Evolutionary conservation across 1,284 basidiomycete species (phyloP).

Genomic region (Cryptococcus amylolentus): DNA sequence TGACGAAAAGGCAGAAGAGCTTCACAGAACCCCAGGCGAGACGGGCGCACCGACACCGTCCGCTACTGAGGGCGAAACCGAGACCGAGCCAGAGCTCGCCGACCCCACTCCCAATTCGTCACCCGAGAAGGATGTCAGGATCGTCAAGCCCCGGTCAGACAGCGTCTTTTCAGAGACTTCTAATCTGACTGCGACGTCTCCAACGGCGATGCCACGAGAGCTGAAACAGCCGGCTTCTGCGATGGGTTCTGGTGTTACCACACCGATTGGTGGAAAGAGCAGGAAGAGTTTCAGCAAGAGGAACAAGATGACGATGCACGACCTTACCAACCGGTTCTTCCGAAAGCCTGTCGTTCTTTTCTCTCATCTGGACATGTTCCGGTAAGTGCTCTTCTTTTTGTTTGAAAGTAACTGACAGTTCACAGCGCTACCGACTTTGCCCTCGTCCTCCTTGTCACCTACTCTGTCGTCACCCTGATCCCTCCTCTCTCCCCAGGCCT

Average conservation of each 20-base stretch:
- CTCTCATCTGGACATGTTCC: constrained; percentile 75
- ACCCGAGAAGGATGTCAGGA: background rate
- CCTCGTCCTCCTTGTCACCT: constrained; percentile 59
- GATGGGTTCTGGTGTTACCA: too few relatives aligned
- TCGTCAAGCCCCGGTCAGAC: constrained; percentile 31
- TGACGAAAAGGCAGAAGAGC: background rate
- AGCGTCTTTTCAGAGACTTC: constrained; percentile 21
- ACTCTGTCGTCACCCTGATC: constrained; percentile 54
- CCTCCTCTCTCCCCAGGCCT: constrained; percentile 47
- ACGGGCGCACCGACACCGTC: constrained; percentile 55
- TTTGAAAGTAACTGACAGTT: constrained; percentile 4
- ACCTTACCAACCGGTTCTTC: constrained; percentile 87
- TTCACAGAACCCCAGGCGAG: constrained; percentile 9
- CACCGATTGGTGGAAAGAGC: background rate
- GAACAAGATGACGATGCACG: constrained; percentile 67
- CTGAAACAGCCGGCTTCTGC: background rate
- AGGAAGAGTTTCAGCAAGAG: constrained; percentile 9
- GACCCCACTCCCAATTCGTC: constrained; percentile 25
- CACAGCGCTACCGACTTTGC: constrained; percentile 65
- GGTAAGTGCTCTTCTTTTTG: constrained; percentile 55
- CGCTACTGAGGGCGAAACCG: constrained; percentile 70
- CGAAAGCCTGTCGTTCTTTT: constrained; percentile 79
- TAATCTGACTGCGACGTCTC: constrained; percentile 6
- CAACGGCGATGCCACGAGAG: constrained; percentile 4
- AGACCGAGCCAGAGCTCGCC: constrained; percentile 56